Percentiles rank a stretch among this genome's conserved stretches.
phyloP scores from a whole-genome alignment of 2,329 filamentous ascomycete species.

The Dactylellina leptospora region DNA sequence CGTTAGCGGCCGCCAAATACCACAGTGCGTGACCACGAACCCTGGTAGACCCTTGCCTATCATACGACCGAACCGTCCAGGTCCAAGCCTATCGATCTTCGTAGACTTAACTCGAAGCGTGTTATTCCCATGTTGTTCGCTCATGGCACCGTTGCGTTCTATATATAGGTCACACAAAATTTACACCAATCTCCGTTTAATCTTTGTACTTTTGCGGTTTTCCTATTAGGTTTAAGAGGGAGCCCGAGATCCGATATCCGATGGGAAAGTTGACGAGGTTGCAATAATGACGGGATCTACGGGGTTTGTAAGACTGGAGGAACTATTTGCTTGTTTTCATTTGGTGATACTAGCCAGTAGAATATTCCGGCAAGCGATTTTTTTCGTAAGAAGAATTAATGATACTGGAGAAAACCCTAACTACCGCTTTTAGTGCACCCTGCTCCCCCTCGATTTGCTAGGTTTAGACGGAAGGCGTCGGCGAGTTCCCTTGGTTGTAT shows the following conservation, averaged over 20 bases:
- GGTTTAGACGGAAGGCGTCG: slow-evolving; percentile 8
- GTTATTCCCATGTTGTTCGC: not conserved
- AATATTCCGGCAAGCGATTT: slow-evolving; percentile 1
- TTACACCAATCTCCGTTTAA: not conserved
- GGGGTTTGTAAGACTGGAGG: slow-evolving; percentile 1
- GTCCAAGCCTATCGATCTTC: slow-evolving; percentile 25
- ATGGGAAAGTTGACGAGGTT: slow-evolving; percentile 23
- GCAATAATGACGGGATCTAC: slow-evolving; percentile 28
- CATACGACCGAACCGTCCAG: not conserved
- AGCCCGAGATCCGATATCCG: slow-evolving; percentile 27
- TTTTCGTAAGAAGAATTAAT: too few species aligned
- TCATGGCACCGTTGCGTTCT: slow-evolving; percentile 33
- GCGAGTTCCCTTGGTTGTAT: not conserved
- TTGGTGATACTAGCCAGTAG: slow-evolving; percentile 7
- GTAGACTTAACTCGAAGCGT: not conserved
- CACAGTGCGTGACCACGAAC: slow-evolving; percentile 3
- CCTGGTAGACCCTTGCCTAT: slow-evolving; percentile 13
- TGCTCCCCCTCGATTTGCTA: too few species aligned
- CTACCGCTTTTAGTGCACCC: not conserved
- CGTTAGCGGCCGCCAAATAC: slow-evolving; percentile 31
- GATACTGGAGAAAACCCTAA: slow-evolving; percentile 2
- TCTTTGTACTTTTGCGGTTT: not conserved
- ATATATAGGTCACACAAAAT: slow-evolving; percentile 33
- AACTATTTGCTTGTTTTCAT: slow-evolving; percentile 9
- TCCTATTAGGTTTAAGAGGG: not conserved